Conservation (phyloP, 2,329 filamentous ascomycete species). For the Rhytidhysteron rufulum region DNA sequence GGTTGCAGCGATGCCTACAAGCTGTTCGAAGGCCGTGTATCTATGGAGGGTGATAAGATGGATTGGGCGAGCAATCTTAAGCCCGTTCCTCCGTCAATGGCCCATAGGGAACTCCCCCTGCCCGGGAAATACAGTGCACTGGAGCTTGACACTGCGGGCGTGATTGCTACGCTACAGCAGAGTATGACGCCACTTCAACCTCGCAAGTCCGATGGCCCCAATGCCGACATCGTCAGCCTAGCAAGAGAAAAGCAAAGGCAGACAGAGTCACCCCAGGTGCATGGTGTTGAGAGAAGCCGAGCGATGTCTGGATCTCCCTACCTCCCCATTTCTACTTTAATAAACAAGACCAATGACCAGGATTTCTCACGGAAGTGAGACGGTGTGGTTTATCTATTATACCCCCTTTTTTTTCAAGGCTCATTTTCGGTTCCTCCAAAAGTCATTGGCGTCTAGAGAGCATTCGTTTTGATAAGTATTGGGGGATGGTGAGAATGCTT, state of each 20-base stretch:
- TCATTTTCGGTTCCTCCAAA: too few species aligned
- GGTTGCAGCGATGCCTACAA: slow-evolving; percentile 34
- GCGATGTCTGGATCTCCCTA: background rate
- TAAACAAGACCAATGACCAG: slow-evolving; percentile 1
- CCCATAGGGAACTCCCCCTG: slow-evolving; percentile 17
- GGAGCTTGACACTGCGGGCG: slow-evolving; percentile 33
- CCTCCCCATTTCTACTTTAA: slow-evolving; percentile 1
- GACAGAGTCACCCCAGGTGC: slow-evolving; percentile 15
- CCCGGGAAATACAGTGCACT: slow-evolving; percentile 29
- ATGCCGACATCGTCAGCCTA: slow-evolving; percentile 22
- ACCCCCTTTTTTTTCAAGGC: too few species aligned
- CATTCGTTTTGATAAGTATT: too few species aligned
- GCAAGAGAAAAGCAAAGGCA: slow-evolving; percentile 13
- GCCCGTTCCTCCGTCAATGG: slow-evolving; percentile 16
- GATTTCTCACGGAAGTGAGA: too few species aligned
- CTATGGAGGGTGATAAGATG: slow-evolving; percentile 25
- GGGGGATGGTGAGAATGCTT: too few species aligned
- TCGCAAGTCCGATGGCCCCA: slow-evolving; percentile 26
- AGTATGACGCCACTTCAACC: slow-evolving; percentile 16
- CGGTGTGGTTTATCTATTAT: too few species aligned
- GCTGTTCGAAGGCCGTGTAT: slow-evolving; percentile 29
- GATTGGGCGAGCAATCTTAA: slow-evolving; percentile 28
- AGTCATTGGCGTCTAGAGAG: too few species aligned
- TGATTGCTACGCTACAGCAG: slow-evolving; percentile 33
- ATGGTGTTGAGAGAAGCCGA: background rate